Conservation (phyloP, 352 stramenopile species). For the Pythium periplocum region DNA sequence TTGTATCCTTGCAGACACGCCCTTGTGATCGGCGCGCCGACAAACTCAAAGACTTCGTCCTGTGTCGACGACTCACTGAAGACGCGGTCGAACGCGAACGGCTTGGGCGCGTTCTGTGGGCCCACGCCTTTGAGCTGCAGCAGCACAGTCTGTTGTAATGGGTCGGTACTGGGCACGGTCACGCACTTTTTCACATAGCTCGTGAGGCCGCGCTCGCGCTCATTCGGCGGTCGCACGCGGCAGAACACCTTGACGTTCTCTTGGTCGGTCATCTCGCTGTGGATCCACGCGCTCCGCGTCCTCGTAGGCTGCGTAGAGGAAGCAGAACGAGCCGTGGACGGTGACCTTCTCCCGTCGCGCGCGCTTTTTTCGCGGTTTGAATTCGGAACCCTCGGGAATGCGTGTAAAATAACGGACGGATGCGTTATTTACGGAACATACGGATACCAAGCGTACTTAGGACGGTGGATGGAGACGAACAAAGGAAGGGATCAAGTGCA, state of each 20-base stretch:
- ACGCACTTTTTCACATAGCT: constrained; percentile 60
- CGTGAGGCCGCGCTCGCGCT: constrained; percentile 51
- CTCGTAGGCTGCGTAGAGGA: background rate
- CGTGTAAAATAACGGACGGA: too few relatives aligned
- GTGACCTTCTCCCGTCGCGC: too few relatives aligned
- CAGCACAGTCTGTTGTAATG: constrained; percentile 50
- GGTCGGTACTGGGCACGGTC: constrained; percentile 33
- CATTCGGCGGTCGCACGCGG: constrained; percentile 76
- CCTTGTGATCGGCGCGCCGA: constrained; percentile 78
- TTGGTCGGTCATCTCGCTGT: constrained; percentile 31
- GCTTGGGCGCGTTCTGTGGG: constrained; percentile 30
- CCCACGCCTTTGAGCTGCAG: constrained; percentile 37
- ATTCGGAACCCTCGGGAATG: too few relatives aligned
- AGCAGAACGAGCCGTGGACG: too few relatives aligned
- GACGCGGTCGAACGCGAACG: constrained; percentile 91
- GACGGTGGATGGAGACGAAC: too few relatives aligned
- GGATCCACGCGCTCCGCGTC: background rate
- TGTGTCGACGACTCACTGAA: constrained; percentile 89
- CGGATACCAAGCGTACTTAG: too few relatives aligned
- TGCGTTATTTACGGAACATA: too few relatives aligned
- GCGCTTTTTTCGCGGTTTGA: too few relatives aligned
- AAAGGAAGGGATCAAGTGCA: too few relatives aligned
- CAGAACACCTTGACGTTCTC: constrained; percentile 86
- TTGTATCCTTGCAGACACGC: constrained; percentile 82
- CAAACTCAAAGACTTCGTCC: constrained; percentile 86